phyloP scores from a whole-genome alignment of 140 eudicot species.

The Anethum foeniculum region DNA sequence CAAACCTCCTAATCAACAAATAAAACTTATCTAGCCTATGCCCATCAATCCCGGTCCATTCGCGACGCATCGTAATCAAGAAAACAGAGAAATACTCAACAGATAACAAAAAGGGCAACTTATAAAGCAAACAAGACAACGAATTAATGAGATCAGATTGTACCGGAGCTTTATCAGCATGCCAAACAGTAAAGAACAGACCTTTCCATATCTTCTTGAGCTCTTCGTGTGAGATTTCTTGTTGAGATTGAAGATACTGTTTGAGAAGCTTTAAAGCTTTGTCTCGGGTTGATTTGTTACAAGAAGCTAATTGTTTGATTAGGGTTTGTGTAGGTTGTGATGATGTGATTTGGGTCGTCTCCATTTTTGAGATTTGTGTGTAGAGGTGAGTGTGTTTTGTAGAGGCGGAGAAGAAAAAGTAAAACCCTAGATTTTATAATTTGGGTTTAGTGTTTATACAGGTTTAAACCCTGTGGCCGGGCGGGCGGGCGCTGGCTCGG shows the following conservation, averaged over 20 bases:
- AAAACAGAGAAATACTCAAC: conserved; percentile 48
- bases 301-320: conserved; percentile 56
- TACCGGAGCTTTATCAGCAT: conserved; percentile 62
- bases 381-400: neutral
- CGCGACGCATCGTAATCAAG: conserved; percentile 54
- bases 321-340: conserved; percentile 2
- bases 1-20: conserved; percentile 51
- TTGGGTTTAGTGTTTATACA: neutral
- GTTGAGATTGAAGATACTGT: conserved; percentile 38
- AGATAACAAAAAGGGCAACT: conserved; percentile 32
- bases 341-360: neutral
- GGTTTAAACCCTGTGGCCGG: neutral
- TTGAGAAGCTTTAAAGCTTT: conserved; percentile 48
- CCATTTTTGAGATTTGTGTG: neutral
- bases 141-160: conserved; percentile 52
- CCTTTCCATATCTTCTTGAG: conserved; percentile 86
- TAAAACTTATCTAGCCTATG: conserved; percentile 87
- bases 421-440: conserved; percentile 6
- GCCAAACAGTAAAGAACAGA: conserved; percentile 84
- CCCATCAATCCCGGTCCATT: conserved; percentile 81
- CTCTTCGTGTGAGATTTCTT: conserved; percentile 51
- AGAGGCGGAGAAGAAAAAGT: neutral
- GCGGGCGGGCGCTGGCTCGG: neutral
- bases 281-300: conserved; percentile 54
- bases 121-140: conserved; percentile 41